Evolutionary conservation across 768 basidiomycete genomes (phyloP).

Genomic region (Mrakia gelida): DNA sequence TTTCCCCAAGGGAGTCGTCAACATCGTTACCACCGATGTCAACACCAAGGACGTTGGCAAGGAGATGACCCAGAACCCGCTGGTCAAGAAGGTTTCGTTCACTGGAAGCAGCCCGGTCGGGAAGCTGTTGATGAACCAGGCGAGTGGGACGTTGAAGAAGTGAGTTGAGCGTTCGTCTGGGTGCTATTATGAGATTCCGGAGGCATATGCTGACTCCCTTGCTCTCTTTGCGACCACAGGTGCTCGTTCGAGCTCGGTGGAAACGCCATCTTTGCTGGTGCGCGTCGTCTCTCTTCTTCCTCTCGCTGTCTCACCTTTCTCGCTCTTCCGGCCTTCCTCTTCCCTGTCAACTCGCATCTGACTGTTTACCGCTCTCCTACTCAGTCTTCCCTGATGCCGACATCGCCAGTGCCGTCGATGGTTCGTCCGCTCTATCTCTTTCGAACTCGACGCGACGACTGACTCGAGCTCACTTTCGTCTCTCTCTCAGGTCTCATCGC

Average conservation of each 20-base stretch:
- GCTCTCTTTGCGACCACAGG: conserved; percentile 39
- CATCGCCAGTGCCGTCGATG: conserved; percentile 83
- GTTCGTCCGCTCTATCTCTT: conserved; percentile 46
- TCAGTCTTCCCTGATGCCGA: conserved; percentile 86
- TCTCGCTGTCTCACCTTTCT: not conserved
- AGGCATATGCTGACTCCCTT: not conserved
- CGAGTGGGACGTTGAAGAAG: conserved; percentile 78
- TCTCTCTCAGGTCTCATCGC: conserved; percentile 44
- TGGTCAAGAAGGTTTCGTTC: conserved; percentile 83
- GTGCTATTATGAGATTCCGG: not conserved
- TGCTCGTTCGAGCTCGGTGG: conserved; percentile 84
- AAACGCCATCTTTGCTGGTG: conserved; percentile 84
- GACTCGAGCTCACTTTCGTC: too few species aligned
- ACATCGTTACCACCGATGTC: conserved; percentile 82
- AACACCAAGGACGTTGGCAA: conserved; percentile 82
- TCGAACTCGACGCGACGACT: not conserved
- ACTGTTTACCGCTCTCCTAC: not conserved
- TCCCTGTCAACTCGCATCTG: not conserved
- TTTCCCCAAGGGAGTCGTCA: conserved; percentile 89
- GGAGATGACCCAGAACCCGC: conserved; percentile 85
- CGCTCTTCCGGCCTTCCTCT: not conserved
- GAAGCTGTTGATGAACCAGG: conserved; percentile 66
- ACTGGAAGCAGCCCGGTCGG: conserved; percentile 75
- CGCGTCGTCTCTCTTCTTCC: not conserved
- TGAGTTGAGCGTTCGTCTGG: conserved; percentile 41